These are phyloP conservation scores for Neopestalotiopsis sp. DNA, from an alignment of 2,329 filamentous ascomycete genomes.

Conservation along the genomic window DNA sequence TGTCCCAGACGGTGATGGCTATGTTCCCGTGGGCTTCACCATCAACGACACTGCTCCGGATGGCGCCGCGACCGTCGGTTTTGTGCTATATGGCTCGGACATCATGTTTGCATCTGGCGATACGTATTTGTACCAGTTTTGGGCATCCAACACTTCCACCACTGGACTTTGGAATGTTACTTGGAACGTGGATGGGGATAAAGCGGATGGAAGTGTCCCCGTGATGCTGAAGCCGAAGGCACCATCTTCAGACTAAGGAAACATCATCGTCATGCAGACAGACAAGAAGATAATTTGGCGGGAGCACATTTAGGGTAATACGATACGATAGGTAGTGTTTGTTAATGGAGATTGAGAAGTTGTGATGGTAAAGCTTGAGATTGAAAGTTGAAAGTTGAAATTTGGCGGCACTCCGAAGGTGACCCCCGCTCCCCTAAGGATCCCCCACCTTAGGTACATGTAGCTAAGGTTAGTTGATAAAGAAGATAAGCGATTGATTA, in stretches of 20 bases:
- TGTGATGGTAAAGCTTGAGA: too few species aligned
- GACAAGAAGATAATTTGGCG: too few species aligned
- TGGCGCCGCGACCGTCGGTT: background rate
- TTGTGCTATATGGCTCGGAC: background rate
- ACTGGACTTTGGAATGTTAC: background rate
- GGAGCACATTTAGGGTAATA: too few species aligned
- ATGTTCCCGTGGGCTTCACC: background rate
- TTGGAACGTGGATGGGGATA: constrained; percentile 1
- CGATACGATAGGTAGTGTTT: too few species aligned
- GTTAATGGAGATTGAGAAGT: too few species aligned
- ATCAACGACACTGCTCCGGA: background rate
- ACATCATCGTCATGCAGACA: too few species aligned
- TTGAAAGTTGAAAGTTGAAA: too few species aligned
- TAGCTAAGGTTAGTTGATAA: too few species aligned
- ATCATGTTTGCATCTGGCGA: background rate
- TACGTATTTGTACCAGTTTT: constrained; percentile 1
- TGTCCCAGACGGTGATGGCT: background rate
- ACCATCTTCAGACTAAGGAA: background rate
- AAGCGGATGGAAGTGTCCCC: background rate
- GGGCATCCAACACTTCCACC: background rate
- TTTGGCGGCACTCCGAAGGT: too few species aligned
- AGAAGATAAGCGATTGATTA: too few species aligned
- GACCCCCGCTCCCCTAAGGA: too few species aligned
- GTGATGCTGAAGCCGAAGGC: background rate
- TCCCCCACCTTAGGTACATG: too few species aligned